Evolutionary conservation across 305 asterid genomes (phyloP).

Genomic region (Fraxinus xanthoxyloides): DNA sequence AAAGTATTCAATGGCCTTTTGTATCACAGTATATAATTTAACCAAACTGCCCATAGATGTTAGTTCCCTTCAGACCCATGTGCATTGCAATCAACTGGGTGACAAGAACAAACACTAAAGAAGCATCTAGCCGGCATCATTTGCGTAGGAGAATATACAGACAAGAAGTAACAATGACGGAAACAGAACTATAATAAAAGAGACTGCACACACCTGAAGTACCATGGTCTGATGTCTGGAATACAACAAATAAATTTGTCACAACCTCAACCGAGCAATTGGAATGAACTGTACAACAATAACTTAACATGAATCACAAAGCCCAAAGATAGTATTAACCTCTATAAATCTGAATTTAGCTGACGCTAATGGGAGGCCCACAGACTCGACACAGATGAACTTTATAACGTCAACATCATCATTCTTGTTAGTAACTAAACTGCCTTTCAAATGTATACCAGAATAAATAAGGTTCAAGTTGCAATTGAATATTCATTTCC

Average conservation of each 20-base stretch:
- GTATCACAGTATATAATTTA: background rate
- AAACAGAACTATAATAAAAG: no score
- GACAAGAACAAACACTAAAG: no score
- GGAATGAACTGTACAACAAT: background rate
- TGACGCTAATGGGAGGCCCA: background rate
- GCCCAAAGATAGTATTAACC: background rate
- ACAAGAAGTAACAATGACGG: no score
- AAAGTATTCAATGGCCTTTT: background rate
- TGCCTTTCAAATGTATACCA: no score
- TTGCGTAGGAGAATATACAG: no score
- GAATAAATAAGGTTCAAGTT: background rate
- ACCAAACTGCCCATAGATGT: background rate
- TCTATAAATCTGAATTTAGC: background rate
- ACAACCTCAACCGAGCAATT: slow-evolving; percentile 17
- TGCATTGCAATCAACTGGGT: background rate
- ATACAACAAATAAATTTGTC: slow-evolving; percentile 2
- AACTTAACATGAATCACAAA: slow-evolving; percentile 11
- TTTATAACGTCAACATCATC: no score
- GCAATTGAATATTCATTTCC: background rate
- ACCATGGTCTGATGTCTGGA: no score
- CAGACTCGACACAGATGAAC: background rate
- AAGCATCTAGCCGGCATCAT: no score
- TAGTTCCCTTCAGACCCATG: background rate
- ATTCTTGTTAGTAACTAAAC: no score
- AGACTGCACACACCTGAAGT: no score